A percentile compares a stretch with the other conserved stretches of the same genome.
Conservation (phyloP, 179 eudicot genomes). For the Camellia oleifera region DNA sequence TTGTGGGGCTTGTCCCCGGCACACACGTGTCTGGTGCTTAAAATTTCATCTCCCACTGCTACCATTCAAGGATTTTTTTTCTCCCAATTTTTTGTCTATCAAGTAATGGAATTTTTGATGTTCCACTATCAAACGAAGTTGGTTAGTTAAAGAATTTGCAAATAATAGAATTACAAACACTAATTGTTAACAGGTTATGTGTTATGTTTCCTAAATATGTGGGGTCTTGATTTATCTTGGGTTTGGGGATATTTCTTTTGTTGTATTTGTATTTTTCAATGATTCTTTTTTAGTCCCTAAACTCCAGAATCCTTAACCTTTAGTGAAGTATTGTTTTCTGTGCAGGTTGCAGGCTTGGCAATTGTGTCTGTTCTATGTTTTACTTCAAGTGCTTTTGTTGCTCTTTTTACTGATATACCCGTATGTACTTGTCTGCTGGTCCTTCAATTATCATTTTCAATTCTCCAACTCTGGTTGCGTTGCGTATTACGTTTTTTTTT, state of each 20-base stretch:
- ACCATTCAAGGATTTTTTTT: not conserved
- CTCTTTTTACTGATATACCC: conserved; percentile 76
- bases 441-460: conserved; percentile 5
- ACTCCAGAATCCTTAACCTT: conserved; percentile 1
- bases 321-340: conserved; percentile 8
- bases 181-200: not conserved
- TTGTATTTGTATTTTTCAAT: not conserved
- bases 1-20: no score
- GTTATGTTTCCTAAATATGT: not conserved
- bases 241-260: not conserved
- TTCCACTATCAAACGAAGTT: not conserved
- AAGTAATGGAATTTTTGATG: not conserved
- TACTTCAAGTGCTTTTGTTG: conserved; percentile 72
- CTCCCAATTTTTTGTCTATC: not conserved
- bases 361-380: conserved; percentile 72
- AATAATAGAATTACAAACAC: not conserved
- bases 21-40: no score
- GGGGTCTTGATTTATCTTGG: not conserved
- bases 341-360: conserved; percentile 91
- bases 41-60: no score
- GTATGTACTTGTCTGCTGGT: conserved; percentile 40
- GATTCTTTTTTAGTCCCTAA: not conserved
- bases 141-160: not conserved
- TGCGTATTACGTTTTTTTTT: not conserved
- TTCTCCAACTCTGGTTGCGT: conserved; percentile 8